phyloP scores from a whole-genome alignment of 306 rosid genomes.

The Medicago ruthenica region DNA sequence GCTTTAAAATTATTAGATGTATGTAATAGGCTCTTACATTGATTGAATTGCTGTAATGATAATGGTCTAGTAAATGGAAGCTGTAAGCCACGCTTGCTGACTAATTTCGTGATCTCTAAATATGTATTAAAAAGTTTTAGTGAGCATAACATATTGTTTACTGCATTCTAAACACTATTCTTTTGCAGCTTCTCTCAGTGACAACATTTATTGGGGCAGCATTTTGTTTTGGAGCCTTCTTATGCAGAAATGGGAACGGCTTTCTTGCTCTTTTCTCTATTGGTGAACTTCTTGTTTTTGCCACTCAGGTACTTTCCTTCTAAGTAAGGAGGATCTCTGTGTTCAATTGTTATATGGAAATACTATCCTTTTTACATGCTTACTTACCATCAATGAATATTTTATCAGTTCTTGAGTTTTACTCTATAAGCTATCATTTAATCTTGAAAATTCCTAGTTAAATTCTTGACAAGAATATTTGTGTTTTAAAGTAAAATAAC shows the following conservation, averaged over 20 bases:
- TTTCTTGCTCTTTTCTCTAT: conserved; percentile 72
- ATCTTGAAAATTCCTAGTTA: too few species aligned
- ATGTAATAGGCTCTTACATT: neutral
- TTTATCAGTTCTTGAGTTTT: neutral
- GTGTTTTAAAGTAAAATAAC: too few species aligned
- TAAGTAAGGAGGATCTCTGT: neutral
- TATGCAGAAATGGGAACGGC: conserved; percentile 73
- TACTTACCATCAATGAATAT: conserved; percentile 13
- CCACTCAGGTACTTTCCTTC: conserved; percentile 70
- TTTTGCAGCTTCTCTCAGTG: conserved; percentile 73
- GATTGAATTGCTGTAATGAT: too few species aligned
- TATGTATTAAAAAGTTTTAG: neutral
- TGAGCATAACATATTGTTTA: too few species aligned
- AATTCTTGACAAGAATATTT: too few species aligned
- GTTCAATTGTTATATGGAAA: conserved; percentile 27
- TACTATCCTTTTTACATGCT: neutral
- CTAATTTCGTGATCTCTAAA: too few species aligned
- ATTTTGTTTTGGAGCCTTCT: conserved; percentile 74
- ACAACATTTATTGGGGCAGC: conserved; percentile 71
- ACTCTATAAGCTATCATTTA: too few species aligned
- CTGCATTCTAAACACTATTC: conserved; percentile 28
- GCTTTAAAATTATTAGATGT: too few species aligned
- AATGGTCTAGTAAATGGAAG: neutral
- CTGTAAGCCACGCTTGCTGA: too few species aligned
- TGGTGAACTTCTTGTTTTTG: conserved; percentile 83